Evolutionary conservation across 805 yeast genomes (phyloP).

Genomic region (Candida dajiaensis): DNA sequence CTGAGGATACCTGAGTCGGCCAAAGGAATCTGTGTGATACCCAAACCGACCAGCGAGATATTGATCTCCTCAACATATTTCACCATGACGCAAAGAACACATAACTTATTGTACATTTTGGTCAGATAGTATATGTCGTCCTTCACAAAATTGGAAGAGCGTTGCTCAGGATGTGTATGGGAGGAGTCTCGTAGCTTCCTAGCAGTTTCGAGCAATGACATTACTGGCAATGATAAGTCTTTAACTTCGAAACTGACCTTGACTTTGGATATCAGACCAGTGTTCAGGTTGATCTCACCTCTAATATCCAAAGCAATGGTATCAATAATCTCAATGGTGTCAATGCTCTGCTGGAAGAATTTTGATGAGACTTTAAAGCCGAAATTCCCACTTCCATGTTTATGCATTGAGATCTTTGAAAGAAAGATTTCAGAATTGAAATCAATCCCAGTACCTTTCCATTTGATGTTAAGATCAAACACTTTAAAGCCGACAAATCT

Average conservation of each 20-base stretch:
- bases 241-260: slow-evolving; percentile 14
- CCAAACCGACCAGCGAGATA: slow-evolving; percentile 13
- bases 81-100: slow-evolving; percentile 8
- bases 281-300: slow-evolving; percentile 13
- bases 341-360: slow-evolving; percentile 14
- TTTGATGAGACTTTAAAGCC: slow-evolving; percentile 10
- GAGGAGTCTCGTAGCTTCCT: not conserved
- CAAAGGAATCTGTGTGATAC: slow-evolving; percentile 18
- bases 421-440: slow-evolving; percentile 11
- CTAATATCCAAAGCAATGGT: slow-evolving; percentile 13
- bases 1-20: slow-evolving; percentile 12
- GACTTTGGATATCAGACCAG: slow-evolving; percentile 16
- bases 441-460: slow-evolving; percentile 9
- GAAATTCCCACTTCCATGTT: slow-evolving; percentile 1
- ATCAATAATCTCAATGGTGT: slow-evolving; percentile 16
- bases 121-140: slow-evolving; percentile 11
- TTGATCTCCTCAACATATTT: slow-evolving; percentile 13
- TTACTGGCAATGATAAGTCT: slow-evolving; percentile 12
- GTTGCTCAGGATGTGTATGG: not conserved
- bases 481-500: slow-evolving; percentile 20
- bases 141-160: not conserved
- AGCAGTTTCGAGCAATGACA: slow-evolving; percentile 8
- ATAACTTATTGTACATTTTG: slow-evolving; percentile 9
- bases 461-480: slow-evolving; percentile 7
- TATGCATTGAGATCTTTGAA: slow-evolving; percentile 13